Percentiles rank a stretch among this genome's conserved stretches.
These are phyloP conservation scores for Xerocomellus chrysenteron DNA, from an alignment of 768 basidiomycete genomes.

Conservation along the genomic window DNA sequence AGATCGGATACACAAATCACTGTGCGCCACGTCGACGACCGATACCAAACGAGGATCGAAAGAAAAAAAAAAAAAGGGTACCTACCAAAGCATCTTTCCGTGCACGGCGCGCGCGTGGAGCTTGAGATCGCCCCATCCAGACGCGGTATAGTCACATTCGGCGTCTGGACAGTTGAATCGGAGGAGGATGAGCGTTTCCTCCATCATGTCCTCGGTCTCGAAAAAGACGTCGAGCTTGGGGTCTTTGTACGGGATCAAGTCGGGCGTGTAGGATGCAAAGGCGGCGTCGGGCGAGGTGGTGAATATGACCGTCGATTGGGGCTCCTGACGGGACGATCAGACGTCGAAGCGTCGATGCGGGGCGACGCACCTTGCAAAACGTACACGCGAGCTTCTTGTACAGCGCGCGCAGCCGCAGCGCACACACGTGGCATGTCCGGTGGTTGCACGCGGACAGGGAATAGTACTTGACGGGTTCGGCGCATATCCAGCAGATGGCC, in stretches of 20 bases:
- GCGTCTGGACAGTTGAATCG: constrained; percentile 92
- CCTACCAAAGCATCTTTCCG: constrained; percentile 76
- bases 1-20: constrained; percentile 81
- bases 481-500: constrained; percentile 86
- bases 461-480: constrained; percentile 89
- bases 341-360: neutral
- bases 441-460: constrained; percentile 90
- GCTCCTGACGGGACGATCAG: constrained; percentile 46
- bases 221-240: constrained; percentile 76
- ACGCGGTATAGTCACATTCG: constrained; percentile 79
- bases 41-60: too few relatives aligned
- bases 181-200: constrained; percentile 86
- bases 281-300: constrained; percentile 61
- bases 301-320: constrained; percentile 73
- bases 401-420: constrained; percentile 79
- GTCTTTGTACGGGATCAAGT: constrained; percentile 63
- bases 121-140: constrained; percentile 89
- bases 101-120: constrained; percentile 79
- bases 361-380: constrained; percentile 79
- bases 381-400: constrained; percentile 95
- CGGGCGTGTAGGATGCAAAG: constrained; percentile 59
- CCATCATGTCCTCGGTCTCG: constrained; percentile 92
- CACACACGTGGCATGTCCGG: constrained; percentile 92
- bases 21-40: constrained; percentile 27
- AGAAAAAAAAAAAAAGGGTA: too few relatives aligned